phyloP scores from a whole-genome alignment of 2,329 filamentous ascomycete species.

The Colletotrichum endophyticum region DNA sequence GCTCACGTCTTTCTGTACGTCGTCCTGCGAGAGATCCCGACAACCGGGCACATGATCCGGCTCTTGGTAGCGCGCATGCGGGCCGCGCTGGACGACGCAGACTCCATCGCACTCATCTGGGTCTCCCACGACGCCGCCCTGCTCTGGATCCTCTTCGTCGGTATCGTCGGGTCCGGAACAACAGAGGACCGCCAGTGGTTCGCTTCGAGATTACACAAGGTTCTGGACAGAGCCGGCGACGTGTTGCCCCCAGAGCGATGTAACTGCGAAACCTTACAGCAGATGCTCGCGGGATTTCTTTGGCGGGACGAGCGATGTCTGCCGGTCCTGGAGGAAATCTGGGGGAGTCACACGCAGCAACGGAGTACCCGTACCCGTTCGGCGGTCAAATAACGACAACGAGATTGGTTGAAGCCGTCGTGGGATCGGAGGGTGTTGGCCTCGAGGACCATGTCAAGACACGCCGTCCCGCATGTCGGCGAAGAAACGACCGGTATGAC shows the following conservation, averaged over 20 bases:
- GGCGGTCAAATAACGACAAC: neutral
- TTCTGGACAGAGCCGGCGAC: conserved; percentile 1
- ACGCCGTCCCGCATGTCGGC: neutral
- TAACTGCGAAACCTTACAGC: neutral
- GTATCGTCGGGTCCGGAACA: conserved; percentile 13
- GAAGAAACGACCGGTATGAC: neutral
- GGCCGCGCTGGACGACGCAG: conserved; percentile 7
- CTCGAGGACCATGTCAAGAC: neutral
- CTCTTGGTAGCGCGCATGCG: conserved; percentile 16
- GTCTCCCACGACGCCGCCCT: conserved; percentile 3
- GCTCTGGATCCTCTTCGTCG: conserved; percentile 21
- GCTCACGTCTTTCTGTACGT: conserved; percentile 22
- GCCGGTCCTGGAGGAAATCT: conserved; percentile 9
- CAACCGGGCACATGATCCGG: conserved; percentile 15
- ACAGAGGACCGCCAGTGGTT: conserved; percentile 1
- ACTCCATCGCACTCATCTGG: conserved; percentile 4
- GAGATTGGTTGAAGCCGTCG: neutral
- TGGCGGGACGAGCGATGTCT: conserved; percentile 33
- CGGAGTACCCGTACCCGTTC: neutral
- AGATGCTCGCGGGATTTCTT: conserved; percentile 8
- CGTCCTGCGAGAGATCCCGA: conserved; percentile 17
- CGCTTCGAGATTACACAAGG: neutral
- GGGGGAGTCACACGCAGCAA: neutral
- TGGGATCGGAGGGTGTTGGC: neutral
- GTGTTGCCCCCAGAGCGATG: neutral